Percentiles rank a stretch among this genome's conserved stretches.
These are phyloP conservation scores for Rhizoclosmatium globosum DNA, from an alignment of 192 early-diverging fungal species.

Conservation along the genomic window DNA sequence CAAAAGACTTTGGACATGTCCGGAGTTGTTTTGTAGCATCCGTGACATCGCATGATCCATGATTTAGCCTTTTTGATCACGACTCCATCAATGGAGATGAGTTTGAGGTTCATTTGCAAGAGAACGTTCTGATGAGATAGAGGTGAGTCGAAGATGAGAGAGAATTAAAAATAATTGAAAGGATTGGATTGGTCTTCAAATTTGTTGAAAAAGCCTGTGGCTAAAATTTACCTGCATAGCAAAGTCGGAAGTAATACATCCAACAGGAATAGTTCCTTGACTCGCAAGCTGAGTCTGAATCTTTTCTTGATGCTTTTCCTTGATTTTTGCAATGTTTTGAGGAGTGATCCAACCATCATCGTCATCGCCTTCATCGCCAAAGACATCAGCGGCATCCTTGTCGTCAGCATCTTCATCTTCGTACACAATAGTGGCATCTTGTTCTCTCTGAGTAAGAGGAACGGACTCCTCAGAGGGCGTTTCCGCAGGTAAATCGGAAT, in stretches of 20 bases:
- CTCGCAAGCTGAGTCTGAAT: conserved; percentile 21
- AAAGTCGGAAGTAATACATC: conserved; percentile 91
- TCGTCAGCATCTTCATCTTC: conserved; percentile 22
- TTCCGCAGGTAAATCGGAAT: too few species aligned
- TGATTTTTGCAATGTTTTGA: conserved; percentile 77
- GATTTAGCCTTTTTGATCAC: conserved; percentile 80
- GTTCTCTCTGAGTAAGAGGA: background rate
- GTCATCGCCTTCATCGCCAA: conserved; percentile 18
- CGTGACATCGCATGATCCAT: conserved; percentile 94
- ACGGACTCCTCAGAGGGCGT: background rate
- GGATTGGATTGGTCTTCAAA: background rate
- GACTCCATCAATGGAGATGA: conserved; percentile 86
- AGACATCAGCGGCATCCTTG: background rate
- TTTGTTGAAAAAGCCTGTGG: background rate
- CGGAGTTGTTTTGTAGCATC: conserved; percentile 86
- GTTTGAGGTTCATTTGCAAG: conserved; percentile 88
- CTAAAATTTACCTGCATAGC: conserved; percentile 79
- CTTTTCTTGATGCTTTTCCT: conserved; percentile 48
- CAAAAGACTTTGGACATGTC: conserved; percentile 94
- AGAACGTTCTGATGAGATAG: conserved; percentile 76
- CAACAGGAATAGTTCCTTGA: conserved; percentile 68
- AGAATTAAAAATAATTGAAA: background rate
- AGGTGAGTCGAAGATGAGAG: background rate
- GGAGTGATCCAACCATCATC: conserved; percentile 93
- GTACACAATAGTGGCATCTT: conserved; percentile 14